Conservation (phyloP, 1,139 yeast genomes). For the Sugiyamaella neomexicana region DNA sequence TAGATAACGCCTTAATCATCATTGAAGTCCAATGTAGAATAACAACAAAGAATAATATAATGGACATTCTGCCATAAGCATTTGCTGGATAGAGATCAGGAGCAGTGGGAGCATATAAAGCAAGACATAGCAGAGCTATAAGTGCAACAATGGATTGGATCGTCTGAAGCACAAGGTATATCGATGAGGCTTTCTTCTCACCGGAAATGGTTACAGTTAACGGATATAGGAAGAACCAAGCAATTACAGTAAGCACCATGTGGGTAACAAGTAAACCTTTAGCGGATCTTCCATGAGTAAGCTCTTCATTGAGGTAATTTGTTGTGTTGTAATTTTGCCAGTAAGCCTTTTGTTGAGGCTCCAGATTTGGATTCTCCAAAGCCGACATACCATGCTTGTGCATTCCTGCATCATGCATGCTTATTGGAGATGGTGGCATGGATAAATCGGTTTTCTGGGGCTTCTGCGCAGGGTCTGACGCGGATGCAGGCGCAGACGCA, state of each 20-base stretch:
- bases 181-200: conserved; percentile 47
- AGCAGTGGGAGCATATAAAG: conserved; percentile 59
- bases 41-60: conserved; percentile 56
- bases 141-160: conserved; percentile 51
- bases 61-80: conserved; percentile 66
- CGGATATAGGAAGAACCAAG: conserved; percentile 68
- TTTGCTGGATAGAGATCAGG: conserved; percentile 75
- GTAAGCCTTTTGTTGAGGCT: conserved; percentile 69
- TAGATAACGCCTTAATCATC: conserved; percentile 45
- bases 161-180: conserved; percentile 59
- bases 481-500: not conserved
- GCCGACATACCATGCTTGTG: conserved; percentile 73
- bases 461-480: not conserved
- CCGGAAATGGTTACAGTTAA: conserved; percentile 63
- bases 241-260: conserved; percentile 46
- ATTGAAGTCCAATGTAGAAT: conserved; percentile 58
- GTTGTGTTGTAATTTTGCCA: conserved; percentile 87
- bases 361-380: conserved; percentile 57
- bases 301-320: conserved; percentile 56
- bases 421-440: conserved; percentile 37
- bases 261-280: conserved; percentile 61
- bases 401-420: conserved; percentile 29
- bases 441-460: conserved; percentile 18
- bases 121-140: conserved; percentile 57
- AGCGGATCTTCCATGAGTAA: conserved; percentile 47